phyloP scores from a whole-genome alignment of 2,329 filamentous ascomycete genomes.

The Rugonectria rugulosa region DNA sequence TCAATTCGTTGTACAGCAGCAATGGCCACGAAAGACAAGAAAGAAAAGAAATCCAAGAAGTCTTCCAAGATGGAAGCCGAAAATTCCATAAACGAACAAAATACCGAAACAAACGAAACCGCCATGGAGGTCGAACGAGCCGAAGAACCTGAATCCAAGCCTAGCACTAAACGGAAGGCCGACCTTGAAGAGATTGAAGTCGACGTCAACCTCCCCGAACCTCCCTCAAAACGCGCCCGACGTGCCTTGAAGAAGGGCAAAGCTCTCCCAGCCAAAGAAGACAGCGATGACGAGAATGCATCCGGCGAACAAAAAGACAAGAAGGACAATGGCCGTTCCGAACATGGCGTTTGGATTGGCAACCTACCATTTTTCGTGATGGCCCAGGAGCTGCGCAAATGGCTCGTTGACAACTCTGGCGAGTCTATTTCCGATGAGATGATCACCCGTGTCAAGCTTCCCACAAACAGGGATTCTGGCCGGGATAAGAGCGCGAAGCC shows the following conservation, averaged over 20 bases:
- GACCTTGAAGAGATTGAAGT: constrained; percentile 81
- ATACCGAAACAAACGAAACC: constrained; percentile 19
- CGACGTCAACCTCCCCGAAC: constrained; percentile 87
- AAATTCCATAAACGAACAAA: constrained; percentile 7
- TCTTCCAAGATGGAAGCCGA: constrained; percentile 7
- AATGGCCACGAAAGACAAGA: constrained; percentile 41
- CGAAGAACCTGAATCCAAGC: constrained; percentile 24
- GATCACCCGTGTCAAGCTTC: constrained; percentile 87
- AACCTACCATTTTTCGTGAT: constrained; percentile 89
- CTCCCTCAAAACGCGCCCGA: constrained; percentile 91
- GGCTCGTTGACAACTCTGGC: constrained; percentile 77
- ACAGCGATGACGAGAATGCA: constrained; percentile 45
- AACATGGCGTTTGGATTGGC: constrained; percentile 93
- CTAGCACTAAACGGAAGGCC: constrained; percentile 72
- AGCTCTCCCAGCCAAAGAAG: constrained; percentile 54
- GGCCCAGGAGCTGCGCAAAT: constrained; percentile 76
- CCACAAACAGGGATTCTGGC: constrained; percentile 62
- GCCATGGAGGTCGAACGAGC: constrained; percentile 4
- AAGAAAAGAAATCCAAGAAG: constrained; percentile 21
- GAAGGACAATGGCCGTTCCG: constrained; percentile 68
- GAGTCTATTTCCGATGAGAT: constrained; percentile 70
- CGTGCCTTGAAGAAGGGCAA: constrained; percentile 89
- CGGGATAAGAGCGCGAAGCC: constrained; percentile 44
- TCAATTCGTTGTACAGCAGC: not conserved
- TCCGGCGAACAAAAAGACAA: constrained; percentile 49